Evolutionary conservation across 2,329 filamentous ascomycete species (phyloP), one percentile per base, ranked within the genome.

Genomic region (Nannizziopsis barbatae): DNA sequence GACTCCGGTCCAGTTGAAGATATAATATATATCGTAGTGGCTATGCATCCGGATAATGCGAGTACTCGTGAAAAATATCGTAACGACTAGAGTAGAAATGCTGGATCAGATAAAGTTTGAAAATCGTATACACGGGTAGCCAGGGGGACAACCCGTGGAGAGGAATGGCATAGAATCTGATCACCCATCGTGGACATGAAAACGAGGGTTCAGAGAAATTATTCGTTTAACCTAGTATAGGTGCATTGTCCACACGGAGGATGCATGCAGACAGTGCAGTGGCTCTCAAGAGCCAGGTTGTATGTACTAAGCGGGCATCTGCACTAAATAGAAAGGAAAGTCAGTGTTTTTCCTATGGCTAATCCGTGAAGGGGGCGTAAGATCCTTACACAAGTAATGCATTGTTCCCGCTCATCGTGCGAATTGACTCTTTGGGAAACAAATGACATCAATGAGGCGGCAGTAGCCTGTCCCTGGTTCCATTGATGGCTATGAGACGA

Each of bases 221-320:
- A 27, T 1, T 22, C 5, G 11, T n/a, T 20, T 5, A 9, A 17
- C n/a, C 22, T 40, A 12, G 10, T 14, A 30, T 27, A 30, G 6
- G 6, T 36, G 31, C 51, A 53, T 33, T 33, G 10, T 20, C 5
- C 7, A 30, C 51, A 53, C 32, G 51, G 51, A 20, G 14, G 11
- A 47, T 53, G 51, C n/a, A 42, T 20, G 40, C 51, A 53, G n/a
- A 38, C 12, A 15, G 46, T 44, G 37, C 51, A 53, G n/a, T 18
- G 14, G 5, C 5, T 40, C 20, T 50, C 42, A 14, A 42, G 42
- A 11, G 22, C 45, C 1, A 49, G 31, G 8, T 27, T 43, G 44
- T 42, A 51, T 35, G 45, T 50, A 36, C 17, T 47, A 15, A 11
- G 33, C 5, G 1, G 12, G 30, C 51, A 53, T 15, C 49, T 44